These are phyloP conservation scores for Leptomonas seymouri DNA, from an alignment of 208 protist genomes.

Conservation along the genomic window DNA sequence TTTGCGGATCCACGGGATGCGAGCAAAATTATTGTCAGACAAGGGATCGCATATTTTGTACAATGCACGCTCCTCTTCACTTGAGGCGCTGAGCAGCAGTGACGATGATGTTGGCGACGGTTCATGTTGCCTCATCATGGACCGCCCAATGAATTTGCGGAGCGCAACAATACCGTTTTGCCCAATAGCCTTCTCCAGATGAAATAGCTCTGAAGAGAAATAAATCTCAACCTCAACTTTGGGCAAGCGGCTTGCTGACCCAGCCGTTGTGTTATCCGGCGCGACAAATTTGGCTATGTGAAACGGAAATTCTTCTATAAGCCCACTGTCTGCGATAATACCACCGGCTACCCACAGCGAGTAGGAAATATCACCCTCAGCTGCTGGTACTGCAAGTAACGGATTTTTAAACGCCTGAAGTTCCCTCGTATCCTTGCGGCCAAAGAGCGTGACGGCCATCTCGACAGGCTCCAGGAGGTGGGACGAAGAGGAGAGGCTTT, in stretches of 20 bases:
- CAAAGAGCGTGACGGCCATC: conserved; percentile 60
- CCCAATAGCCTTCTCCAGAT: conserved; percentile 62
- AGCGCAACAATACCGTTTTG: conserved; percentile 59
- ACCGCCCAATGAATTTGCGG: conserved; percentile 71
- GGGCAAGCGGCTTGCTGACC: conserved; percentile 39
- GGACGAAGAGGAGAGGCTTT: conserved; percentile 77
- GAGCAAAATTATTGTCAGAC: conserved; percentile 27
- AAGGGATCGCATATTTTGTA: conserved; percentile 33
- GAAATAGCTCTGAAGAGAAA: conserved; percentile 83
- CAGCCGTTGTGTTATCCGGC: conserved; percentile 1
- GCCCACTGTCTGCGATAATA: conserved; percentile 58
- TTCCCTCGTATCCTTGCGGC: conserved; percentile 56
- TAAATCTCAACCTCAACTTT: conserved; percentile 80
- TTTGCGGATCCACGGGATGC: conserved; percentile 65
- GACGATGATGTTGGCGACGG: conserved; percentile 65
- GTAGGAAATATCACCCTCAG: conserved; percentile 73
- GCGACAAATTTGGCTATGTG: conserved; percentile 75
- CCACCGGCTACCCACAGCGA: conserved; percentile 84
- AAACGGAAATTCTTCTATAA: conserved; percentile 79
- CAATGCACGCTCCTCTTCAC: conserved; percentile 31
- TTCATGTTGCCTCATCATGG: conserved; percentile 82
- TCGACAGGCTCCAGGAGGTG: conserved; percentile 78
- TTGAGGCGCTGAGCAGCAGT: conserved; percentile 58
- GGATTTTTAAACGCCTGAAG: conserved; percentile 68
- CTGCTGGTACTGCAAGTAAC: conserved; percentile 57